A percentile compares a stretch with the other conserved stretches of the same genome.
phyloP scores from a whole-genome alignment of 2,329 filamentous ascomycete genomes.

The Dothistroma septosporum region DNA sequence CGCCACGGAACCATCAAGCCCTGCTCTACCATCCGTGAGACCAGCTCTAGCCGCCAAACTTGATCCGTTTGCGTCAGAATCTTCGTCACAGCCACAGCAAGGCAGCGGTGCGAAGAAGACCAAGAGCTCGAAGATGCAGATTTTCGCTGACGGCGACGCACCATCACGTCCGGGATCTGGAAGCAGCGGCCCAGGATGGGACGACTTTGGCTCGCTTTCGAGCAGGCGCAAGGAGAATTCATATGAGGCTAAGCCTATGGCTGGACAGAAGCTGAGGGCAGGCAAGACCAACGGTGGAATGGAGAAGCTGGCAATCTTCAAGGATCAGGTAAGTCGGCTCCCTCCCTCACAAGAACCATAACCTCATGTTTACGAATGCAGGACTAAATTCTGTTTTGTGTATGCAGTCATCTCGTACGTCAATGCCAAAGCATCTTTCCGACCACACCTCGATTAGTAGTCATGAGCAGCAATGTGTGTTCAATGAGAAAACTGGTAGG shows the following conservation, averaged over 20 bases:
- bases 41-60: conserved; percentile 80
- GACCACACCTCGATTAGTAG: conserved; percentile 25
- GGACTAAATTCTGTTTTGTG: conserved; percentile 77
- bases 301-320: conserved; percentile 87
- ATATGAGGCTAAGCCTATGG: conserved; percentile 83
- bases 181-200: conserved; percentile 71
- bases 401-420: conserved; percentile 47
- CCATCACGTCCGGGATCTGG: conserved; percentile 50
- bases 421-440: conserved; percentile 31
- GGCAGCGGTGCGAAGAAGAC: conserved; percentile 55
- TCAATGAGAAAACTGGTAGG: conserved; percentile 78
- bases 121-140: conserved; percentile 75
- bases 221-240: conserved; percentile 93
- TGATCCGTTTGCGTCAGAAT: conserved; percentile 68
- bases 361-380: conserved; percentile 76
- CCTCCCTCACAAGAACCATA: conserved; percentile 23
- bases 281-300: conserved; percentile 74
- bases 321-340: conserved; percentile 76
- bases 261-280: conserved; percentile 81
- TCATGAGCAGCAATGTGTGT: conserved; percentile 67
- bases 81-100: conserved; percentile 58
- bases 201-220: conserved; percentile 79
- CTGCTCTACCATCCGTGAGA: conserved; percentile 76
- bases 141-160: conserved; percentile 71
- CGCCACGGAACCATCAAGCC: conserved; percentile 68